Evolutionary conservation across 495 filamentous ascomycete genomes (phyloP).

Genomic region (Massariosphaeria phaeospora): DNA sequence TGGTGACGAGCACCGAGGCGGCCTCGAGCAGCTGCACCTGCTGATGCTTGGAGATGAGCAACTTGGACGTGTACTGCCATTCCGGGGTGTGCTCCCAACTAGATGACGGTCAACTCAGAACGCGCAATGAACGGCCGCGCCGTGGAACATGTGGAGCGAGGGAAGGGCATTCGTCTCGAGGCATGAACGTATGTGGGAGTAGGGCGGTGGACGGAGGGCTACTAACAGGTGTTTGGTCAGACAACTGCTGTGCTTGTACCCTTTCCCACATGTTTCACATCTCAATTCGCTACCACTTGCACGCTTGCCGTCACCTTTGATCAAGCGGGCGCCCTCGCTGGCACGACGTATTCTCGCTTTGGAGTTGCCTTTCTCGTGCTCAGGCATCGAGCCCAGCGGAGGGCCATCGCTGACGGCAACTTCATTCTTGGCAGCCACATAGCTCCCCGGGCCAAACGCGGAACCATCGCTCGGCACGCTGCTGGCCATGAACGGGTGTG

Average conservation of each 20-base stretch:
- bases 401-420: slow-evolving; percentile 48
- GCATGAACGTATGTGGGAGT: slow-evolving; percentile 34
- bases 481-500: slow-evolving; percentile 36
- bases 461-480: slow-evolving; percentile 39
- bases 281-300: slow-evolving; percentile 74
- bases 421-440: slow-evolving; percentile 29
- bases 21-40: slow-evolving; percentile 97
- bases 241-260: slow-evolving; percentile 99
- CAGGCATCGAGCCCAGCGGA: slow-evolving; percentile 36
- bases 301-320: slow-evolving; percentile 70
- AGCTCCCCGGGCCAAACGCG: slow-evolving; percentile 31
- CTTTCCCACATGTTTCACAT: slow-evolving; percentile 98
- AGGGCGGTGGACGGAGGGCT: slow-evolving; percentile 43
- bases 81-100: slow-evolving; percentile 99
- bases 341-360: slow-evolving; percentile 73
- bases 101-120: slow-evolving; percentile 50
- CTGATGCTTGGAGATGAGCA: slow-evolving; percentile 98
- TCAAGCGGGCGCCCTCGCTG: slow-evolving; percentile 77
- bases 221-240: slow-evolving; percentile 99
- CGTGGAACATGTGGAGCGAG: slow-evolving; percentile 7
- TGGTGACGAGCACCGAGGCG: slow-evolving; percentile 85
- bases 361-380: slow-evolving; percentile 39
- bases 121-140: slow-evolving; percentile 37
- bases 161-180: slow-evolving; percentile 26
- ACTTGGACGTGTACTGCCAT: slow-evolving; percentile 95